These are phyloP conservation scores for Paecilomyces variotii DNA, from an alignment of 2,329 filamentous ascomycete genomes.

Conservation along the genomic window DNA sequence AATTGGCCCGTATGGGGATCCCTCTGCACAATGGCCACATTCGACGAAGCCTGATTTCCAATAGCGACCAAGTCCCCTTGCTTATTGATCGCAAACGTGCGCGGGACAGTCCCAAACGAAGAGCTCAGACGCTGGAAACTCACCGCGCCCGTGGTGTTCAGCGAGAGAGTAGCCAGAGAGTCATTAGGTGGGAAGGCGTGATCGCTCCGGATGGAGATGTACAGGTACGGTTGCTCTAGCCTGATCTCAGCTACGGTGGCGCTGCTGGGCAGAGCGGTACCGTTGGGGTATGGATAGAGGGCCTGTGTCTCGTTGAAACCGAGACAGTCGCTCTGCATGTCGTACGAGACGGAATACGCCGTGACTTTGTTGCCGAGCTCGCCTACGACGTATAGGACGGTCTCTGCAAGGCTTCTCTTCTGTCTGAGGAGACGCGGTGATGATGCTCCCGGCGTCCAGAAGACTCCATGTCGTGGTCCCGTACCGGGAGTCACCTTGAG, in stretches of 20 bases:
- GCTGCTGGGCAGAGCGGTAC: slow-evolving; percentile 14
- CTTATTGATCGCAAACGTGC: slow-evolving; percentile 60
- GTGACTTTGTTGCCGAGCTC: slow-evolving; percentile 51
- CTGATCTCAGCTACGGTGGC: slow-evolving; percentile 21
- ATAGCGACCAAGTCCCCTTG: slow-evolving; percentile 58
- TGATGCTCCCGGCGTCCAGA: slow-evolving; percentile 30
- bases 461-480: slow-evolving; percentile 60
- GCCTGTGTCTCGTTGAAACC: slow-evolving; percentile 16
- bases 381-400: slow-evolving; percentile 40
- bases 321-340: slow-evolving; percentile 16
- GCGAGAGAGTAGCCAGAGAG: slow-evolving; percentile 20
- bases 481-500: slow-evolving; percentile 40
- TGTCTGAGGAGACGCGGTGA: not conserved
- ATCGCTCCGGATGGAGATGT: slow-evolving; percentile 26
- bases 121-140: slow-evolving; percentile 51
- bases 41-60: slow-evolving; percentile 53
- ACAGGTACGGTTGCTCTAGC: slow-evolving; percentile 14
- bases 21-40: slow-evolving; percentile 54
- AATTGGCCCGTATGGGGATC: slow-evolving; percentile 54
- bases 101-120: slow-evolving; percentile 56
- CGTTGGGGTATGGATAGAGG: slow-evolving; percentile 18
- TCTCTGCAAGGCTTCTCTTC: slow-evolving; percentile 9
- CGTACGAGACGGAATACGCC: slow-evolving; percentile 33
- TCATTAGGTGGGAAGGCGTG: slow-evolving; percentile 19
- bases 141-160: slow-evolving; percentile 54